Percentiles rank a stretch among this genome's conserved stretches.
Conservation (phyloP, 495 filamentous ascomycete species). For the Trypethelium eluteriae region DNA sequence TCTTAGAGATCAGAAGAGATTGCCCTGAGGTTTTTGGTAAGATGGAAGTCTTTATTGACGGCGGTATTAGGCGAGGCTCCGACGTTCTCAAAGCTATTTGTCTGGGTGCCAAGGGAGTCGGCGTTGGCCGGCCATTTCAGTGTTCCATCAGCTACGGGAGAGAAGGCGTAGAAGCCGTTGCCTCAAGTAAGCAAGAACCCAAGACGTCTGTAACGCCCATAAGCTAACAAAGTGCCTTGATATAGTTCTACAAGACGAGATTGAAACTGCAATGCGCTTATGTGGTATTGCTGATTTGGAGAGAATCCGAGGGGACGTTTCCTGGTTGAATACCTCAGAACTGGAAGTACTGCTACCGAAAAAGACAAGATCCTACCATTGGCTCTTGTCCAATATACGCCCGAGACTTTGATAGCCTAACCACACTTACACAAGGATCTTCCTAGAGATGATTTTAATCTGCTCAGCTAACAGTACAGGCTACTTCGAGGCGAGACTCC, state of each 20-base stretch:
- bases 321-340: slow-evolving; percentile 26
- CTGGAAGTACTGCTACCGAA: slow-evolving; percentile 23
- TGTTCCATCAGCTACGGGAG: slow-evolving; percentile 23
- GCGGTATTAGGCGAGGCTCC: slow-evolving; percentile 24
- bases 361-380: slow-evolving; percentile 10
- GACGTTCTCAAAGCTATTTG: slow-evolving; percentile 27
- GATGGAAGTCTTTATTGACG: slow-evolving; percentile 61
- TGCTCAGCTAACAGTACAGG: too few species aligned
- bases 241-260: slow-evolving; percentile 65
- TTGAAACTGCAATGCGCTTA: slow-evolving; percentile 73
- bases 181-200: slow-evolving; percentile 20
- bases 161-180: slow-evolving; percentile 25
- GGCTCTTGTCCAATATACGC: slow-evolving; percentile 13
- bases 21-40: slow-evolving; percentile 53
- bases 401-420: slow-evolving; percentile 12
- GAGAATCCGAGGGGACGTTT: slow-evolving; percentile 43
- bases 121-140: slow-evolving; percentile 27
- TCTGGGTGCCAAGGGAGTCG: slow-evolving; percentile 26
- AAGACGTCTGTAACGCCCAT: background rate
- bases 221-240: background rate
- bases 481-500: too few species aligned
- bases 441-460: too few species aligned
- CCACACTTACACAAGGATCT: background rate
- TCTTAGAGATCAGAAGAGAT: slow-evolving; percentile 57
- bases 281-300: slow-evolving; percentile 63